These are phyloP conservation scores for Solioccasus polychromus DNA, from an alignment of 768 basidiomycete genomes.

Conservation along the genomic window DNA sequence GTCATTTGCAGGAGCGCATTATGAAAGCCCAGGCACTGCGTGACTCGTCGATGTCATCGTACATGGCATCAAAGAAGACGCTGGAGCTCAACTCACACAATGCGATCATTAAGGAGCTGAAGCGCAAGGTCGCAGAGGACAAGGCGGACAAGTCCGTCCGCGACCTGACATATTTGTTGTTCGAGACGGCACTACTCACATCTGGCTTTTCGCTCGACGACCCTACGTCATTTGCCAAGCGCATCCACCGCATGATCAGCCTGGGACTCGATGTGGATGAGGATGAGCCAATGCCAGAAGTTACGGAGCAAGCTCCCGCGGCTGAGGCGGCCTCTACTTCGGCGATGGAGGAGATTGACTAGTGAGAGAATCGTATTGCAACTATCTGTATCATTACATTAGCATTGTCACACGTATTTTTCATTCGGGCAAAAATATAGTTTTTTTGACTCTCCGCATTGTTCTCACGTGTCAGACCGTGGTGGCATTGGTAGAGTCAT, in stretches of 20 bases:
- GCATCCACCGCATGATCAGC: slow-evolving; percentile 95
- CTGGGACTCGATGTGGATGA: slow-evolving; percentile 90
- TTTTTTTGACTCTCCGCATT: slow-evolving; percentile 25
- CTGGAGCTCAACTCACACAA: slow-evolving; percentile 93
- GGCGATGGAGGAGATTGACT: slow-evolving; percentile 98
- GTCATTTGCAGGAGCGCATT: slow-evolving; percentile 71
- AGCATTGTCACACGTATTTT: slow-evolving; percentile 21
- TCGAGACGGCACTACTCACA: slow-evolving; percentile 94
- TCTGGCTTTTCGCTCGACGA: slow-evolving; percentile 96
- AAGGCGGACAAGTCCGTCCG: slow-evolving; percentile 98
- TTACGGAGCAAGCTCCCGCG: slow-evolving; percentile 47
- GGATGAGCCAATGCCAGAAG: slow-evolving; percentile 42
- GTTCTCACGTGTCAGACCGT: slow-evolving; percentile 11
- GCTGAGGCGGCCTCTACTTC: slow-evolving; percentile 67
- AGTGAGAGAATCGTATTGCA: slow-evolving; percentile 27
- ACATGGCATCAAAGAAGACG: slow-evolving; percentile 99
- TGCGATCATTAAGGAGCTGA: slow-evolving; percentile 94
- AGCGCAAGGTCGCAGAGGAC: slow-evolving; percentile 93
- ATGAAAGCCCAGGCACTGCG: slow-evolving; percentile 99
- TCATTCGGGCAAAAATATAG: too few species aligned
- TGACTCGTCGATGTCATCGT: slow-evolving; percentile 96
- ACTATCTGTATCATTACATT: slow-evolving; percentile 30
- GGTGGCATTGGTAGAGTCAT: slow-evolving; percentile 17
- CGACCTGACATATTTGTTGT: slow-evolving; percentile 92
- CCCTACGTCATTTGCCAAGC: slow-evolving; percentile 91